These are phyloP conservation scores for Eutypella sp. DNA, from an alignment of 2,329 filamentous ascomycete genomes.

Conservation along the genomic window DNA sequence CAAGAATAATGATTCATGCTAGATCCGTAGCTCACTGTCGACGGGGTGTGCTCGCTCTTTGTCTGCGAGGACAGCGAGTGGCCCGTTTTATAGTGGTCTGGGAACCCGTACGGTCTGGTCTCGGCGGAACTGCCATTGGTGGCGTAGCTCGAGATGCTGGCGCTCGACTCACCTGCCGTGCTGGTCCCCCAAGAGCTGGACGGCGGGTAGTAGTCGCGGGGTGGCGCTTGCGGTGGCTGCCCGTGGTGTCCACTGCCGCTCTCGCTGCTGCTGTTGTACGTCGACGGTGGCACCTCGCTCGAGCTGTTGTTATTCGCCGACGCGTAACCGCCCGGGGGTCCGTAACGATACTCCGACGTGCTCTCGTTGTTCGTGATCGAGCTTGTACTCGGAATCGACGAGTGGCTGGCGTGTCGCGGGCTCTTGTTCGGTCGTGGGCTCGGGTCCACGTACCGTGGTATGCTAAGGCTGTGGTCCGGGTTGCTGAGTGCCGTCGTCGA, in stretches of 20 bases:
- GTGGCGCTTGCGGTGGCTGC: conserved; percentile 22
- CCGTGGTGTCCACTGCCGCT: conserved; percentile 5
- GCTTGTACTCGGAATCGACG: conserved; percentile 46
- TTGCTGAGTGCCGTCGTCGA: conserved; percentile 33
- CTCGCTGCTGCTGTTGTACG: conserved; percentile 20
- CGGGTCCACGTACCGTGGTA: conserved; percentile 53
- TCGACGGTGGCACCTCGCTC: conserved; percentile 31
- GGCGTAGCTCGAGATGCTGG: conserved; percentile 39
- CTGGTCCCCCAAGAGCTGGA: conserved; percentile 48
- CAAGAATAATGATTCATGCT: conserved; percentile 53
- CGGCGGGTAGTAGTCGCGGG: conserved; percentile 51
- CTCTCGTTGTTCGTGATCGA: conserved; percentile 46
- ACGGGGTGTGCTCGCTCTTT: conserved; percentile 30
- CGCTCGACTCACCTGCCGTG: conserved; percentile 40
- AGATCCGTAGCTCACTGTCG: conserved; percentile 42
- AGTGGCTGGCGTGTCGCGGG: conserved; percentile 49
- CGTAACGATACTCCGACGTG: conserved; percentile 53
- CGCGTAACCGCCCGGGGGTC: conserved; percentile 36
- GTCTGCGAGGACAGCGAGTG: conserved; percentile 27
- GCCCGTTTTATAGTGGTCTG: conserved; percentile 43
- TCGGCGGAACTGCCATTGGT: conserved; percentile 32
- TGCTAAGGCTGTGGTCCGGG: conserved; percentile 43
- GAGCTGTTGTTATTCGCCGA: conserved; percentile 27
- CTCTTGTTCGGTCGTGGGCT: conserved; percentile 53
- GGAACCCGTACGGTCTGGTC: conserved; percentile 43